Base-by-base conservation (phyloP, 805 yeast genomes). In the Candida sakaeoensis region DNA sequence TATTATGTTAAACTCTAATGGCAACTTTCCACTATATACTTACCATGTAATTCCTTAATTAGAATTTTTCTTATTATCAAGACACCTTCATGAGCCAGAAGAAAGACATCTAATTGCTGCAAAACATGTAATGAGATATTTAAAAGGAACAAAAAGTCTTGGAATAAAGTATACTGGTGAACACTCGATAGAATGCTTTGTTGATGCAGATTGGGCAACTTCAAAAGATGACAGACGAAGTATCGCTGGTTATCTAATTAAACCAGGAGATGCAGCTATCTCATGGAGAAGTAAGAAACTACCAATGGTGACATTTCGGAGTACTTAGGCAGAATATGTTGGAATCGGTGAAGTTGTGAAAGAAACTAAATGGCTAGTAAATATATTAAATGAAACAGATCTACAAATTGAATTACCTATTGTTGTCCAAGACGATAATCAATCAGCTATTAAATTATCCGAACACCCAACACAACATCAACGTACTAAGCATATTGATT, bases 241-340 rank as follows among this genome's bases (percentile, higher is more conserved):
- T 15, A 28, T 15, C 8, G 16, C 16, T 28, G 32, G 32, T 5
- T 28, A 28, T 28, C 16, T 28, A n/a, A 13, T 28, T 8, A 28
- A 28, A 14, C 19, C 16, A n/a, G 32, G 16, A 7, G 32, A 19
- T 28, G 32, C 32, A 15, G 32, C 16, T 15, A 28, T 28, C 16
- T 28, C 32, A 28, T 13, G 18, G 18, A 6, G 10, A 28, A 28
- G 32, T 15, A 28, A 28, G 32, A 28, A n/a, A 12, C 32, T 15
- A 28, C 32, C 32, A 28, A 28, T 28, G 32, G 32, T 28, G 14
- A 28, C 8, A 14, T 15, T 28, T 5, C 32, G 14, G 32, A 15
- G 32, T 15, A 28, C 32, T 13, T 17, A 28, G 16, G 32, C 32
- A 7, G 32, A 28, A 28, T 28, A 28, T n/a, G 32, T 28, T n/a